Evolutionary conservation across 1,139 yeast species (phyloP), one percentile per base, ranked within the genome.

Genomic region (Yamadazyma membranifaciens): DNA sequence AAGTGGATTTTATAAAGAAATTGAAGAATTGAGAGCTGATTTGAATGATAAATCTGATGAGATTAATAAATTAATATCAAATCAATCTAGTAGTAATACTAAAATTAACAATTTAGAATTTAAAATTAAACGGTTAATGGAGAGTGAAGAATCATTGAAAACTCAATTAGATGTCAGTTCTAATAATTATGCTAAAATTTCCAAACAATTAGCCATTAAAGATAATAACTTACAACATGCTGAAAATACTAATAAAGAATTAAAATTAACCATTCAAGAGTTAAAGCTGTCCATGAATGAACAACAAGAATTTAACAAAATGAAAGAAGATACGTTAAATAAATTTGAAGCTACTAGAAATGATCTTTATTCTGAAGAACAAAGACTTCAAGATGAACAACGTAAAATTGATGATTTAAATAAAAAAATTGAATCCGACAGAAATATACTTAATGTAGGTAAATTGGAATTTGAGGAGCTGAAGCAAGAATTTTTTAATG

Each of bases 151-250:
- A 31, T 45, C 63, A 4, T 51, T 64, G 17, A 46, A 51, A 5
- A 54, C 63, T 15, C 69, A 65, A 48, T 50, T 66, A 34, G 55
- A 56, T 33, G 63, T 58, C 39, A 55, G 57, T 41, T 66, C 63
- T 30, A 47, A 63, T 15, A 70, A 66, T 39, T 49, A 63, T 28
- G 64, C 65, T 2, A 58, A 63, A 2, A 45, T 61, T 12, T 56
- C 58, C 5, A 64, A 65, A 45, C 57, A 51, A 29, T 50, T 55
- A 35, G 62, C 56, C 39, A 47, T 56, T 10, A 60, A 57, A 37
- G 62, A 29, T 25, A 37, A 37, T 15, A 24, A 14, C n/a, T 13
- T 31, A 15, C 35, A 37, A 27, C 10, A 12, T 14, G 15, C 22
- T n/a, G 42, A 36, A 20, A 22, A 14, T 4, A 34, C 30, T 26